Conservation (phyloP, 2,329 filamentous ascomycete genomes). For the Xylariaceae sp. region DNA sequence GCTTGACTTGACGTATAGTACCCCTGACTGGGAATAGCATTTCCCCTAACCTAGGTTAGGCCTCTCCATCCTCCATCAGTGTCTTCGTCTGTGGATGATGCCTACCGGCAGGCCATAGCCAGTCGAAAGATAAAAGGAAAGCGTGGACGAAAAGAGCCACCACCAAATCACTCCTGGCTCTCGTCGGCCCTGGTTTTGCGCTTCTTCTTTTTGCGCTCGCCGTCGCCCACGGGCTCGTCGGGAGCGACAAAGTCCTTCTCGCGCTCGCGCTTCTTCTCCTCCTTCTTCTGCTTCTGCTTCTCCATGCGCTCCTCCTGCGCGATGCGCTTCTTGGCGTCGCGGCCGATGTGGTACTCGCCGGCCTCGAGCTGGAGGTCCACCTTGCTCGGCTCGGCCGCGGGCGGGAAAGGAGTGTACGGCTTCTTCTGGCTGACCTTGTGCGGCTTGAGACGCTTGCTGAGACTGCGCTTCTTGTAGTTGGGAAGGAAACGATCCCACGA, state of each 20-base stretch:
- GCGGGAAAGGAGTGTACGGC: constrained; percentile 93
- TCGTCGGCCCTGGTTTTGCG: constrained; percentile 48
- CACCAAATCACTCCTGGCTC: constrained; percentile 20
- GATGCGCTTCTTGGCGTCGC: constrained; percentile 84
- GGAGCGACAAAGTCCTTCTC: constrained; percentile 84
- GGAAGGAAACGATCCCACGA: constrained; percentile 61
- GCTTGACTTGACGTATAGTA: too few species aligned
- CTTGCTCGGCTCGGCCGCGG: constrained; percentile 97
- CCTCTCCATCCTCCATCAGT: too few species aligned
- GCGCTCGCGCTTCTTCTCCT: constrained; percentile 78
- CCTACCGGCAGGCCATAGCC: too few species aligned
- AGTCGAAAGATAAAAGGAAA: not conserved
- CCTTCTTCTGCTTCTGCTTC: constrained; percentile 80
- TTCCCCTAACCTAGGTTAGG: too few species aligned
- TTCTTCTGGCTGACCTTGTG: constrained; percentile 93
- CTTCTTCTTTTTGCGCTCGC: constrained; percentile 58
- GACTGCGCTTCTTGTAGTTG: constrained; percentile 90
- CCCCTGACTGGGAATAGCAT: too few species aligned
- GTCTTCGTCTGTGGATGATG: too few species aligned
- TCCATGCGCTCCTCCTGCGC: constrained; percentile 75
- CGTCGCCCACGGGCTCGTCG: constrained; percentile 51
- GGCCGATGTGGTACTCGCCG: constrained; percentile 92
- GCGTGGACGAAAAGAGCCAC: not conserved
- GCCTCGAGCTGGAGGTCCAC: constrained; percentile 96
- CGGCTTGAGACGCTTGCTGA: constrained; percentile 77